A percentile compares a stretch with the other conserved stretches of the same genome.
Evolutionary conservation across 2,329 filamentous ascomycete species (phyloP).

Genomic region (Hymenoscyphus albidus): DNA sequence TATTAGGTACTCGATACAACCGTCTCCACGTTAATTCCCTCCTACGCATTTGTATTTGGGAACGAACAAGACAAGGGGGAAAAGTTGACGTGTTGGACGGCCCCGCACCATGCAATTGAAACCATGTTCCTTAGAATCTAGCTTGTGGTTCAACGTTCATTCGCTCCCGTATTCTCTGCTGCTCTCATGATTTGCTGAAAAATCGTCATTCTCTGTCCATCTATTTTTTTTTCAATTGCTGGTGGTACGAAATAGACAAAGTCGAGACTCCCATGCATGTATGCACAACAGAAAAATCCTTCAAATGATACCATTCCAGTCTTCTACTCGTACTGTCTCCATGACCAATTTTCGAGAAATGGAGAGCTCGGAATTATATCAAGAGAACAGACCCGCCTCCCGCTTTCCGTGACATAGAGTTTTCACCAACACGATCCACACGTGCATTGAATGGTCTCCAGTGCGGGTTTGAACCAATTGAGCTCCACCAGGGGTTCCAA

Average conservation of each 20-base stretch:
- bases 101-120: slow-evolving; percentile 14
- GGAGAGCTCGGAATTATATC: background rate
- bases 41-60: background rate
- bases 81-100: background rate
- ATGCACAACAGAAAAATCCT: background rate
- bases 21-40: background rate
- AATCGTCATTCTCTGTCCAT: slow-evolving; percentile 2
- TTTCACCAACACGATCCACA: background rate
- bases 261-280: background rate
- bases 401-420: background rate
- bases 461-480: background rate
- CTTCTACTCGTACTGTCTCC: background rate
- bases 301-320: background rate
- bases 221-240: background rate
- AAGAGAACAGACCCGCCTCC: background rate
- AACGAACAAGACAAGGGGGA: background rate
- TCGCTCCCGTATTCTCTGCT: slow-evolving; percentile 5
- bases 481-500: background rate
- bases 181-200: slow-evolving; percentile 11
- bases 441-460: background rate
- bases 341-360: background rate
- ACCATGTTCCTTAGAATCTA: slow-evolving; percentile 3
- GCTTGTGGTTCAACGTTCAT: slow-evolving; percentile 11
- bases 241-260: background rate
- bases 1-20: slow-evolving; percentile 3